Evolutionary conservation across 1,284 basidiomycete genomes (phyloP), one percentile per base, ranked within the genome.

Genomic region (Cutaneotrichosporon sp.): DNA sequence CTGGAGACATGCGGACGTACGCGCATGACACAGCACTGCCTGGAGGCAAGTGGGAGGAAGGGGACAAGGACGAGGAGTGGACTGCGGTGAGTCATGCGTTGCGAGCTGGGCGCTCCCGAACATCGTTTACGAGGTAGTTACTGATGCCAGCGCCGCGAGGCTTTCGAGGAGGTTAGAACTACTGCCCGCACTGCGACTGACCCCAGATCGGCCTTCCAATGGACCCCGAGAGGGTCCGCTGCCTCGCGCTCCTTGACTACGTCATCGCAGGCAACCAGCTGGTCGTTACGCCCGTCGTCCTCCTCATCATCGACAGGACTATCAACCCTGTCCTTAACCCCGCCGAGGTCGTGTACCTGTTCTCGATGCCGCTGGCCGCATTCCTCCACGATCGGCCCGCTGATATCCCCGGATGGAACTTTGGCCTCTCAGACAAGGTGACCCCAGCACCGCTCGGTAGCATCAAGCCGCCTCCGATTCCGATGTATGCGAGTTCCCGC

Each of bases 21-120:
- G 86, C 88, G 1, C 86, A 87, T 0, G 88, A 91, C 68, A 91
- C 89, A 0, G 85, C 87, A 2, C 72, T 91, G 4, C 88, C 88
- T 0, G 89, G 89, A 4, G 88, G 89, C 0, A 88, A 84, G 65
- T 79, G 84, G 17, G 89, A 91, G 25, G 76, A 77, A 2, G 77
- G 76, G 19, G 89, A 91, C 67, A 69, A 65, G 57, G 82, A 80
- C 37, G 75, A 84, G 12, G 88, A 90, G 67, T 85, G 85, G 57
- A 86, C 88, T 2, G 89, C 88, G 17, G 88, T 90, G 70, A 62
- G 84, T 77, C 1, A 7, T 31, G 11, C 9, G 14, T 34, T n/a
- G n/a, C n/a, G n/a, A n/a, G n/a, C n/a, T n/a, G n/a, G n/a, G n/a
- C n/a, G n/a, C n/a, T n/a, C n/a, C n/a, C n/a, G n/a, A n/a, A n/a